A percentile compares a stretch with the other conserved stretches of the same genome.
Evolutionary conservation across 768 basidiomycete genomes (phyloP).

Genomic region (Coprinopsis sp.): DNA sequence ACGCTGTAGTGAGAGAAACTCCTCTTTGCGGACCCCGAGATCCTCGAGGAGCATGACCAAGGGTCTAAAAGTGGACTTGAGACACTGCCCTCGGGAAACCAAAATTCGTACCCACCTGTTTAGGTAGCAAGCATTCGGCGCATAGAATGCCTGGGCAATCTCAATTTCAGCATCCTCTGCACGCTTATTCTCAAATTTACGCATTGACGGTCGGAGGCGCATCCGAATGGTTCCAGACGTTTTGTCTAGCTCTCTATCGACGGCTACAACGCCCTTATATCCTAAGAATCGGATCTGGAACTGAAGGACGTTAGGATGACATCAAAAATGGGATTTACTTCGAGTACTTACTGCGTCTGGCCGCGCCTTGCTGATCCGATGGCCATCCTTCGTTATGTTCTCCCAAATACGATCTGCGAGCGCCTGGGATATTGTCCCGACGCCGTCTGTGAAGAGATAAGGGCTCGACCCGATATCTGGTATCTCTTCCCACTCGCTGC

Average conservation of each 20-base stretch:
- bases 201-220: constrained; percentile 70
- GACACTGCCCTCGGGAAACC: neutral
- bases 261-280: constrained; percentile 74
- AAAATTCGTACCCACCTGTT: constrained; percentile 53
- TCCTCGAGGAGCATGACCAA: constrained; percentile 79
- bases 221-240: constrained; percentile 47
- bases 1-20: constrained; percentile 61
- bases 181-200: constrained; percentile 59
- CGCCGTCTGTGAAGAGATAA: constrained; percentile 68
- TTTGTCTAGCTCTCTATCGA: constrained; percentile 53
- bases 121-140: constrained; percentile 59
- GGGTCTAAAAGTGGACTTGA: constrained; percentile 37
- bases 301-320: constrained; percentile 24
- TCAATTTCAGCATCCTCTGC: constrained; percentile 58
- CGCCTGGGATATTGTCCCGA: constrained; percentile 67
- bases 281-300: constrained; percentile 83
- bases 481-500: constrained; percentile 59
- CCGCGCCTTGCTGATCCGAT: constrained; percentile 26
- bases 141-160: constrained; percentile 60
- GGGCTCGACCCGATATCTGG: constrained; percentile 43
- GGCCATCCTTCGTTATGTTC: constrained; percentile 38
- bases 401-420: constrained; percentile 60
- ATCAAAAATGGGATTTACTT: neutral
- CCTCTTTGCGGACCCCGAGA: constrained; percentile 53
- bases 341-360: constrained; percentile 57